Conservation (phyloP, 2,329 filamentous ascomycete genomes). For the Dactylellina leptospora region DNA sequence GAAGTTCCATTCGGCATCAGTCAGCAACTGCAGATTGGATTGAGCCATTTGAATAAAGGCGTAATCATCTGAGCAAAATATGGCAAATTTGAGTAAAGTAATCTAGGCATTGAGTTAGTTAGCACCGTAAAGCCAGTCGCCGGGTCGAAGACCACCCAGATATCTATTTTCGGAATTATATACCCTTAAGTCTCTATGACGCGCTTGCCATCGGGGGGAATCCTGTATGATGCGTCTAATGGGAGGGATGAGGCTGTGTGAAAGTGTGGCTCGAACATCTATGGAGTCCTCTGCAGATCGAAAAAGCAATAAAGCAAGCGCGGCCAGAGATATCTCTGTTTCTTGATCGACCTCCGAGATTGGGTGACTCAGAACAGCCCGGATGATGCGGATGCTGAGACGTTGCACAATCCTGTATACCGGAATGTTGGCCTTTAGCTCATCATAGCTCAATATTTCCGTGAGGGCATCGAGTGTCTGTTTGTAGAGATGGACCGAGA, state of each 20-base stretch:
- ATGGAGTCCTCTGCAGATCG: conserved; percentile 24
- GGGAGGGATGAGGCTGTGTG: conserved; percentile 27
- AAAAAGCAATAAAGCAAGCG: conserved; percentile 30
- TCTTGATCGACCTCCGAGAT: conserved; percentile 45
- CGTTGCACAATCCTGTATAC: conserved; percentile 20
- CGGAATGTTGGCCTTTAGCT: conserved; percentile 2
- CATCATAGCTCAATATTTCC: conserved; percentile 31
- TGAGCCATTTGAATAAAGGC: conserved; percentile 36
- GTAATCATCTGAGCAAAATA: conserved; percentile 46
- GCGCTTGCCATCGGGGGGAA: conserved; percentile 35
- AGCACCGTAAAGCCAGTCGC: neutral
- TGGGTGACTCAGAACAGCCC: conserved; percentile 26
- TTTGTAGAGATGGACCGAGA: conserved; percentile 36
- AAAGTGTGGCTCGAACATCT: conserved; percentile 6
- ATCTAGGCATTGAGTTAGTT: conserved; percentile 15
- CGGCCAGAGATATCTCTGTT: conserved; percentile 48
- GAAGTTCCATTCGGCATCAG: conserved; percentile 22
- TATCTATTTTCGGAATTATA: neutral
- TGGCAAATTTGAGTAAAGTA: conserved; percentile 40
- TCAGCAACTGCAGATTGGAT: conserved; percentile 33
- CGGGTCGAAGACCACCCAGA: neutral
- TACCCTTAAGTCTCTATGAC: conserved; percentile 49
- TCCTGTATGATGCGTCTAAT: conserved; percentile 40
- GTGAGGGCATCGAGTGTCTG: conserved; percentile 33
- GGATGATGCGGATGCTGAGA: conserved; percentile 17